These are phyloP conservation scores for Xylaria sp. DNA, from an alignment of 2,329 filamentous ascomycete genomes.

Conservation along the genomic window DNA sequence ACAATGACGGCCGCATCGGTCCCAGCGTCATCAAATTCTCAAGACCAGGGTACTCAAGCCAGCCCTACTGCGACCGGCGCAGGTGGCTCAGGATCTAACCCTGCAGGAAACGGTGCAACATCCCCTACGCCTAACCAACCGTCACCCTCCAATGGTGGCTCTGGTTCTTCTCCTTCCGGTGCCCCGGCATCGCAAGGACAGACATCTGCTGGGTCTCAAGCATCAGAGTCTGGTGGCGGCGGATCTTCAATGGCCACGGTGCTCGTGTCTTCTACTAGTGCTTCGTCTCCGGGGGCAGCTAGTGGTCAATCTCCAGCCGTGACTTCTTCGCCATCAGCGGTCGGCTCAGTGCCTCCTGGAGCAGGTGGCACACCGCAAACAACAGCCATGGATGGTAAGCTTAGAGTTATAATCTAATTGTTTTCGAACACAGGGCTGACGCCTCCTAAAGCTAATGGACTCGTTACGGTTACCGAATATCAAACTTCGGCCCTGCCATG, in stretches of 20 bases:
- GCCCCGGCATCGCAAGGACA: background rate
- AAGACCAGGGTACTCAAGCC: slow-evolving; percentile 1
- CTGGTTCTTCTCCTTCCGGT: slow-evolving; percentile 2
- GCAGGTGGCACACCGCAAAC: slow-evolving; percentile 8
- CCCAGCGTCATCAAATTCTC: background rate
- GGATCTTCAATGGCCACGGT: background rate
- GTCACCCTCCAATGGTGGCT: background rate
- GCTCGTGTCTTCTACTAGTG: background rate
- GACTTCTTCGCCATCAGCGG: background rate
- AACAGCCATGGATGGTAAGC: slow-evolving; percentile 29
- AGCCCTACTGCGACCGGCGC: slow-evolving; percentile 2
- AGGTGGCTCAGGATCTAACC: background rate
- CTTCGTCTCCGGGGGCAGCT: background rate
- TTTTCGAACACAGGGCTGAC: slow-evolving; percentile 3
- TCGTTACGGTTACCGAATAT: slow-evolving; percentile 28
- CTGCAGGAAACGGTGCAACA: background rate
- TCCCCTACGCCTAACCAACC: background rate
- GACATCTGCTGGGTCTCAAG: background rate
- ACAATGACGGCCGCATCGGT: background rate
- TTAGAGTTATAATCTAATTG: background rate
- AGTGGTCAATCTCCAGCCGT: background rate
- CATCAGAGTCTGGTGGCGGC: background rate
- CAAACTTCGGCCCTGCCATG: slow-evolving; percentile 15
- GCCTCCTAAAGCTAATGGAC: slow-evolving; percentile 19
- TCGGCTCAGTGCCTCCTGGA: slow-evolving; percentile 10